Conservation (phyloP, 192 early-diverging fungal species). For the Jimgerdemannia flammicorona region DNA sequence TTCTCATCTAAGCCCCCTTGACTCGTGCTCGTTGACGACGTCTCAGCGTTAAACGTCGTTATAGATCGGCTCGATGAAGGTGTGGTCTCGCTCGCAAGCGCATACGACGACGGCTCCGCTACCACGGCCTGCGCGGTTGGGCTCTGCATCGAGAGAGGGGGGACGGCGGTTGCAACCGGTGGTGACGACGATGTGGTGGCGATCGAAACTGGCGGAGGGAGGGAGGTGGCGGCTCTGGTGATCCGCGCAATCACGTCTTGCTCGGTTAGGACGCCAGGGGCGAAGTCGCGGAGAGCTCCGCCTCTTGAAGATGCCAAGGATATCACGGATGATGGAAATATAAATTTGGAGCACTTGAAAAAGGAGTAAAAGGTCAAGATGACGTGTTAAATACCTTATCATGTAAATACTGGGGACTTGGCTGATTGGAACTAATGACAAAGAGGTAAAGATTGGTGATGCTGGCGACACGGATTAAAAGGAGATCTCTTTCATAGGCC, state of each 20-base stretch:
- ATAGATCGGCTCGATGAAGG: background rate
- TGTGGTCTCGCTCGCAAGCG: background rate
- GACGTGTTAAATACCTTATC: background rate
- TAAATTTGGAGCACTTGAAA: too few species aligned
- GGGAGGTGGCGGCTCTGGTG: background rate
- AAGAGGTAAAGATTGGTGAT: background rate
- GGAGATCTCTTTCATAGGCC: too few species aligned
- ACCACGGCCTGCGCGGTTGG: background rate
- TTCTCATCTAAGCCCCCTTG: background rate
- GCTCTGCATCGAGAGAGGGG: background rate
- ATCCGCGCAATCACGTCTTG: background rate
- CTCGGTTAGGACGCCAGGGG: background rate
- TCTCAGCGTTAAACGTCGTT: background rate
- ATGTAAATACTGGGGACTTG: background rate
- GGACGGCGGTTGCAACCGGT: too few species aligned
- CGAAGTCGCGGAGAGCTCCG: background rate
- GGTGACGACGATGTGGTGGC: background rate
- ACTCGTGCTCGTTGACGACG: background rate
- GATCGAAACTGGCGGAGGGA: background rate
- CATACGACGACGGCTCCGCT: background rate
- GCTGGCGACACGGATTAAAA: too few species aligned
- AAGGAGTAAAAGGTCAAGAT: too few species aligned
- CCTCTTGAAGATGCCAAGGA: background rate
- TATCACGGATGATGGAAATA: too few species aligned
- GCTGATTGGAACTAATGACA: background rate